A percentile compares a stretch with the other conserved stretches of the same genome.
Evolutionary conservation across 192 early-diverging fungal species (phyloP).

Genomic region (Backusella tuberculispora): DNA sequence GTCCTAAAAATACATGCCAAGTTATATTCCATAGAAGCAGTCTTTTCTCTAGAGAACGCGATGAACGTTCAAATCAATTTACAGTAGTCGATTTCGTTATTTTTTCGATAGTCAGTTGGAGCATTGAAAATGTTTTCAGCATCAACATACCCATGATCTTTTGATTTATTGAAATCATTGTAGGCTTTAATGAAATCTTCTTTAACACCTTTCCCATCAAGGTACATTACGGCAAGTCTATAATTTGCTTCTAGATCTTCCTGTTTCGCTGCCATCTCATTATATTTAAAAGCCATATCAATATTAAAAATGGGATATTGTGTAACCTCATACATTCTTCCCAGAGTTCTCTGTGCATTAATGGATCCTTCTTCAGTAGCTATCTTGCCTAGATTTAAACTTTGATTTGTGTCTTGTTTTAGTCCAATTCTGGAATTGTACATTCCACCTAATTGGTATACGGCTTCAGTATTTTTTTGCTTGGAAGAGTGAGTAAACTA

Average conservation of each 20-base stretch:
- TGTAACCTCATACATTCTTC: no score
- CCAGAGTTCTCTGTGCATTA: neutral
- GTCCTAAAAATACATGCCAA: constrained; percentile 9
- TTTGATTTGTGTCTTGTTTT: neutral
- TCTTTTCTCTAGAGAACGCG: neutral
- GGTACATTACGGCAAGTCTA: neutral
- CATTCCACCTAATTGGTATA: neutral
- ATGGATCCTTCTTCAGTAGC: neutral
- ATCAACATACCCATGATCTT: neutral
- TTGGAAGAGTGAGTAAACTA: neutral
- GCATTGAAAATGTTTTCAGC: neutral
- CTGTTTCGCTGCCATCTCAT: constrained; percentile 17
- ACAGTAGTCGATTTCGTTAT: neutral
- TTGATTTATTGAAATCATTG: neutral
- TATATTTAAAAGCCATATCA: constrained; percentile 24
- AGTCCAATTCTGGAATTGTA: neutral
- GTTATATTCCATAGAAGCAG: neutral
- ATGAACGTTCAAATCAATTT: neutral
- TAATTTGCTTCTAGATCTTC: neutral
- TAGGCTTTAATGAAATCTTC: neutral
- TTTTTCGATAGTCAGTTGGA: neutral
- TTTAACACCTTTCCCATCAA: constrained; percentile 30
- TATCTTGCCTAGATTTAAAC: neutral
- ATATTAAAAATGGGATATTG: neutral
- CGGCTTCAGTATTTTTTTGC: neutral